Base-by-base conservation (phyloP, 768 basidiomycete species). In the Lactarius hatsudake region DNA sequence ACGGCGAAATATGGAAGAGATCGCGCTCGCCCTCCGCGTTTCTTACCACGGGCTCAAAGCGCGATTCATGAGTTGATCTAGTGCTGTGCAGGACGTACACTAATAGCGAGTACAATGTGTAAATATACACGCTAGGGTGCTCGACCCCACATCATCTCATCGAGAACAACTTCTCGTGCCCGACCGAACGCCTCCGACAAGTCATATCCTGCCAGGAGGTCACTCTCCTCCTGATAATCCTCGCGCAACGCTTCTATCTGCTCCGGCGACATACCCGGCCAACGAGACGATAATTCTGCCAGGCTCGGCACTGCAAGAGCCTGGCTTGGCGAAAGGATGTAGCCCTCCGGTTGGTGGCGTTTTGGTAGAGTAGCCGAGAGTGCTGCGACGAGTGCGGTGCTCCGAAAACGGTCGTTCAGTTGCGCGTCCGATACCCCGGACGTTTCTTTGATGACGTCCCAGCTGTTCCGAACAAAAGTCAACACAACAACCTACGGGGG, bases 371-470 rank as follows among this genome's bases (percentile, higher is more conserved):
- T 79, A 5, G 81, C 79, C 48, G 77, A 76, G 17, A 95, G 79
- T 0, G 91, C 88, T 12, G 81, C 74, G 76, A 89, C 94, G 36
- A 95, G 78, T 18, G 93, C 91, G 0, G 93, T 96, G 64, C 78
- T 79, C 48, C 84, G 83, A 71, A 92, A 86, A n/a, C 90, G 83
- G 4, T 83, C 81, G 71, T 84, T 88, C 63, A 95, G 79, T 72
- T 92, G 88, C 56, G 86, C 81, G 72, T 98, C 95, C 2, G 89
- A 87, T 30, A 93, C 79, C 64, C 88, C 87, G 5, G 83, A 80
- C 0, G 94, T 95, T 73, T 86, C 85, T 23, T 87, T 84, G 55
- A 98, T 88, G 10, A 78, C 75, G 60, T 86, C 78, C 94, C 95
- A 98, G 74, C 94, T 96, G 67, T 53, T 61, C 26, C 63, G 45